These are phyloP conservation scores for Teunomyces kruisii DNA, from an alignment of 805 yeast species.

Conservation along the genomic window DNA sequence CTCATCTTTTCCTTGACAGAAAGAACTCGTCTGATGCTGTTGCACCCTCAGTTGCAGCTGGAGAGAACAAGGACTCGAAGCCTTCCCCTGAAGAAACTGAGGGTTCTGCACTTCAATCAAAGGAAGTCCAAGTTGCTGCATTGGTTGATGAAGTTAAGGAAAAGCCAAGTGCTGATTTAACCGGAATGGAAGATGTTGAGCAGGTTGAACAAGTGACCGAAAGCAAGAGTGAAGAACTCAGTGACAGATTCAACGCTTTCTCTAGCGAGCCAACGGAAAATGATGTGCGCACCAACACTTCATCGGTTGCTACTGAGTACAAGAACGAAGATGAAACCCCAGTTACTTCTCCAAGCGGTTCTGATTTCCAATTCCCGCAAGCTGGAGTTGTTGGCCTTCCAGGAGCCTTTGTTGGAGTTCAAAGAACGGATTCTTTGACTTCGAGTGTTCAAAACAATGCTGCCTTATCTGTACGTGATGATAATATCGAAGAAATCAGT, in stretches of 20 bases:
- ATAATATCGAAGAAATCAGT: conserved; percentile 43
- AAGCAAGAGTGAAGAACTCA: not conserved
- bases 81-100: not conserved
- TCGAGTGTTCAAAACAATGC: conserved; percentile 93
- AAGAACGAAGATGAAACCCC: conserved; percentile 43
- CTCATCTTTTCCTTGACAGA: not conserved
- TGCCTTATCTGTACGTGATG: conserved; percentile 86
- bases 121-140: conserved; percentile 5
- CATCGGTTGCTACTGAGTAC: conserved; percentile 32
- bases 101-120: not conserved
- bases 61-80: not conserved
- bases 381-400: conserved; percentile 43
- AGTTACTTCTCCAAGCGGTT: conserved; percentile 46
- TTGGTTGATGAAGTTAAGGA: conserved; percentile 29
- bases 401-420: conserved; percentile 44
- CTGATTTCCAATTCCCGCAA: conserved; percentile 44
- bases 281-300: conserved; percentile 28
- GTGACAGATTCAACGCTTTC: conserved; percentile 32
- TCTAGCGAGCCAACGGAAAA: conserved; percentile 22
- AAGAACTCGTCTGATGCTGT: not conserved
- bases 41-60: not conserved
- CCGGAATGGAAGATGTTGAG: conserved; percentile 24
- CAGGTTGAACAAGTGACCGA: conserved; percentile 6
- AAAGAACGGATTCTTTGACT: conserved; percentile 78
- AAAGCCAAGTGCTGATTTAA: conserved; percentile 26